Evolutionary conservation across 208 protist genomes (phyloP), one percentile per base, ranked within the genome.

Genomic region (Endotrypanum monterogeii): DNA sequence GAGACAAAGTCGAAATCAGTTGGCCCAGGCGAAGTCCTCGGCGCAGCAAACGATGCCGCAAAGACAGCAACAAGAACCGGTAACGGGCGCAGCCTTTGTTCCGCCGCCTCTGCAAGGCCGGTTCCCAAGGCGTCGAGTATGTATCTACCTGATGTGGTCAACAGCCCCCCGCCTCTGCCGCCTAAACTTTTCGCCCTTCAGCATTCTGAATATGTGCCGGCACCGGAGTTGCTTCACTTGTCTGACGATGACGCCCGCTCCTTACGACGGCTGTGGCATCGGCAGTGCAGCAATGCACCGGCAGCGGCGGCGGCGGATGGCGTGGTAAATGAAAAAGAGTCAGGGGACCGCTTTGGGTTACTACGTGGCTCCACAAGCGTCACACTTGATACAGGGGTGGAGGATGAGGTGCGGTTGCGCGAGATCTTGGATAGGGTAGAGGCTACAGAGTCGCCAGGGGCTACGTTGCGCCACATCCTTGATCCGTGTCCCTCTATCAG

Each of bases 141-240:
- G 30, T 70, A 81, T 32, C 50, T 73, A 1, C 76, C 76, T 2
- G 66, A 81, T 37, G 55, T 76, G 8, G 12, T 16, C 5, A 46
- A 25, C 28, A 28, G 62, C 12, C 39, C 71, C 18, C 65, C 65
- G 5, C 76, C 76, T 25, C 7, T 28, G 12, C 63, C 32, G 56
- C 76, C 76, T 28, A 46, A 58, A n/a, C 66, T 81, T 54, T 81
- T 81, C 28, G 55, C 60, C 30, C 51, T 81, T 11, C 70, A 81
- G 54, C 71, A 81, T 65, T 70, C 76, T 1, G 76, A 81, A 39
- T 81, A 81, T 57, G 76, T 81, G 48, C 76, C 76, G 37, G 71
- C 76, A 12, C 76, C 76, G 32, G 76, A 81, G 65, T 63, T 62
- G 14, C 76, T 81, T 52, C 76, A 71, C 20, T 35, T 41, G 2